Evolutionary conservation across 164 flowering plant genomes (phyloP).

Genomic region (Vitis cinerea): DNA sequence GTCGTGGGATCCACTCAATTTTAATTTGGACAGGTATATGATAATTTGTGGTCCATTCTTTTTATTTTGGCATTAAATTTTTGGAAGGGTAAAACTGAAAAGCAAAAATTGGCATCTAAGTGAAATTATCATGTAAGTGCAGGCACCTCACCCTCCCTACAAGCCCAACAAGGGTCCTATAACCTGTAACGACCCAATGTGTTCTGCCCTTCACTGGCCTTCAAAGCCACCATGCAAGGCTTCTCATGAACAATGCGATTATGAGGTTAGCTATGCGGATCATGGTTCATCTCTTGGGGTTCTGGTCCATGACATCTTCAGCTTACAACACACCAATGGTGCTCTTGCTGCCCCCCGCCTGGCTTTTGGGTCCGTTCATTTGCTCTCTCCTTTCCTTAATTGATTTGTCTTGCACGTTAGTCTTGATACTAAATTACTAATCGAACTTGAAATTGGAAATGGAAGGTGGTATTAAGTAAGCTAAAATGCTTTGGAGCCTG

Average conservation of each 20-base stretch:
- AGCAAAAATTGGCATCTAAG: too few species aligned
- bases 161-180: constrained; percentile 42
- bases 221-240: constrained; percentile 20
- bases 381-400: background rate
- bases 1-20: too few species aligned
- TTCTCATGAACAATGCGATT: constrained; percentile 60
- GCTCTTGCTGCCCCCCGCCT: constrained; percentile 28
- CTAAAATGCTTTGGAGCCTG: background rate
- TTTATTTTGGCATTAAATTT: background rate
- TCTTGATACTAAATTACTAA: too few species aligned
- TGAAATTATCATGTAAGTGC: constrained; percentile 4
- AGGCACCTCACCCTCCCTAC: constrained; percentile 50
- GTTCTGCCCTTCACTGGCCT: constrained; percentile 29
- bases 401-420: background rate
- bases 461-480: background rate
- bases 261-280: constrained; percentile 64
- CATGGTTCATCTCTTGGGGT: constrained; percentile 60
- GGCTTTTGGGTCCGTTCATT: constrained; percentile 52
- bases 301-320: constrained; percentile 45
- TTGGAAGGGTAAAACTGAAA: too few species aligned
- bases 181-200: constrained; percentile 40
- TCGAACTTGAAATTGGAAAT: too few species aligned
- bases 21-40: too few species aligned
- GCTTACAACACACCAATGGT: constrained; percentile 41
- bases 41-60: too few species aligned